Evolutionary conservation across 2,329 filamentous ascomycete species (phyloP).

Genomic region (Cercospora janseana): DNA sequence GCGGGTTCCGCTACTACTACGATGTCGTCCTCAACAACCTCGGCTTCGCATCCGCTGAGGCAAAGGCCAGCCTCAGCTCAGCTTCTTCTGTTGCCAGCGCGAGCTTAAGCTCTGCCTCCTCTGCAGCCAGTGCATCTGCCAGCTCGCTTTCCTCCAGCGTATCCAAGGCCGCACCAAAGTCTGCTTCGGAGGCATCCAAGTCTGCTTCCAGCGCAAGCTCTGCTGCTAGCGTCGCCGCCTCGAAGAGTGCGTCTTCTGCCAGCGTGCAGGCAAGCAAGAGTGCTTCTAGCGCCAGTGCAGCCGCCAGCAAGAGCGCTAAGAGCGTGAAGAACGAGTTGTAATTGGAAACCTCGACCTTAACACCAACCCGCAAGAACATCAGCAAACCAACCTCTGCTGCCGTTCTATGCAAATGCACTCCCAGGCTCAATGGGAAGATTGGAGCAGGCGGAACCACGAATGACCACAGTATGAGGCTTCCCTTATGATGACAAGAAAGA

Average conservation of each 20-base stretch:
- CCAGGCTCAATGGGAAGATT: too few relatives aligned
- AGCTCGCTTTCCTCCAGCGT: constrained; percentile 36
- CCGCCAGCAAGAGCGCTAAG: constrained; percentile 31
- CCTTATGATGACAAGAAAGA: not conserved
- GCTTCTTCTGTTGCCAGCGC: constrained; percentile 31
- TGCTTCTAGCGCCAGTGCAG: constrained; percentile 35
- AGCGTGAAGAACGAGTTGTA: constrained; percentile 29
- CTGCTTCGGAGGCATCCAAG: constrained; percentile 29
- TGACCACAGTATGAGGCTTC: constrained; percentile 6
- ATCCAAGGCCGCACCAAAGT: constrained; percentile 34
- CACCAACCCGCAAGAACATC: too few relatives aligned
- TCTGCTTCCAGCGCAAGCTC: constrained; percentile 36
- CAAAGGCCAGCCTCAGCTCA: constrained; percentile 39
- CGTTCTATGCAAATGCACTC: too few relatives aligned
- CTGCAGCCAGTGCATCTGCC: constrained; percentile 35
- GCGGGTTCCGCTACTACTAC: constrained; percentile 38
- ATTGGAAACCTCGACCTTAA: too few relatives aligned
- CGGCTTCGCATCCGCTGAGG: constrained; percentile 45
- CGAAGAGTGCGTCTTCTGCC: constrained; percentile 33
- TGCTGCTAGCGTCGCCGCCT: constrained; percentile 34
- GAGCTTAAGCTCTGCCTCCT: constrained; percentile 27
- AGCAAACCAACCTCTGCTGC: too few relatives aligned
- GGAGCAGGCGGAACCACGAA: not conserved
- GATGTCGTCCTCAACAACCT: constrained; percentile 47
- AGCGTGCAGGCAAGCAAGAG: constrained; percentile 32